These are phyloP conservation scores for Paramarasmius palmivorus DNA, from an alignment of 1,284 basidiomycete species.

Conservation along the genomic window DNA sequence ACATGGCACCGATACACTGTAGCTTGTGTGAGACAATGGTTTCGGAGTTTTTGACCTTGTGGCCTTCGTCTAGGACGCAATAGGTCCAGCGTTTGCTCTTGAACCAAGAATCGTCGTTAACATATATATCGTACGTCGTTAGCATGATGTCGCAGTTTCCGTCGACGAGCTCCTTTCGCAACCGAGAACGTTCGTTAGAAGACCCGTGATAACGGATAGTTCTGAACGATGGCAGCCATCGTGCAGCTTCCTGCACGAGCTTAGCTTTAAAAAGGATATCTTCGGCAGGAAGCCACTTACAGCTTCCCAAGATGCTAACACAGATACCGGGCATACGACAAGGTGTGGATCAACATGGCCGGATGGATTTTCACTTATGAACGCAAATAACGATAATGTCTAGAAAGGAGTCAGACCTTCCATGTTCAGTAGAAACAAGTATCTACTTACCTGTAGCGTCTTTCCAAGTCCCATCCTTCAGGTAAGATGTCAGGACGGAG, in stretches of 20 bases:
- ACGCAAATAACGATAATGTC: constrained; percentile 61
- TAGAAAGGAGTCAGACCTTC: constrained; percentile 20
- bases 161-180: constrained; percentile 38
- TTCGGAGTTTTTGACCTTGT: constrained; percentile 59
- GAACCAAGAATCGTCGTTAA: constrained; percentile 53
- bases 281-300: constrained; percentile 28
- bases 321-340: constrained; percentile 62
- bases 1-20: constrained; percentile 47
- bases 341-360: constrained; percentile 52
- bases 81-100: constrained; percentile 56
- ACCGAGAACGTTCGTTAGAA: constrained; percentile 44
- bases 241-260: constrained; percentile 44
- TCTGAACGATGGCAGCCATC: constrained; percentile 55
- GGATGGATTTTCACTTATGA: constrained; percentile 45
- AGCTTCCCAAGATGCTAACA: constrained; percentile 55
- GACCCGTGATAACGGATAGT: constrained; percentile 54
- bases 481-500: constrained; percentile 5
- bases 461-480: constrained; percentile 70
- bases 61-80: constrained; percentile 61
- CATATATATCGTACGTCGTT: constrained; percentile 60
- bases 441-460: constrained; percentile 59
- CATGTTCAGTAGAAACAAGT: background rate
- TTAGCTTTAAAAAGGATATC: background rate
- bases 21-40: constrained; percentile 45
- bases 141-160: constrained; percentile 49